These are phyloP conservation scores for Schizonepeta tenuifolia DNA, from an alignment of 257 asterid genomes.

Conservation along the genomic window DNA sequence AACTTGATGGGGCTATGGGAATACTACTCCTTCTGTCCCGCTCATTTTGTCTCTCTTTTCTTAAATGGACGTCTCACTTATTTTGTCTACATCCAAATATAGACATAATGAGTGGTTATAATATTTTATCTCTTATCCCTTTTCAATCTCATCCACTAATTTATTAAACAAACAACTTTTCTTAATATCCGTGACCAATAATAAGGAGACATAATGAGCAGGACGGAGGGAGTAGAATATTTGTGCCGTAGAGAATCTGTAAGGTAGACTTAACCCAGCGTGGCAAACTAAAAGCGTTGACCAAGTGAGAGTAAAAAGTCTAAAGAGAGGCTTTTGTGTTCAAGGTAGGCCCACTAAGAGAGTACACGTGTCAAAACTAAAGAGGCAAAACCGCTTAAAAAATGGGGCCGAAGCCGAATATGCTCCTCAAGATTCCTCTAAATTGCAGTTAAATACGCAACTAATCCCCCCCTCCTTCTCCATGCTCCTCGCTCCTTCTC, in stretches of 20 bases:
- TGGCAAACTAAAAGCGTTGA: background rate
- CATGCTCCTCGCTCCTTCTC: background rate
- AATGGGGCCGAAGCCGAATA: slow-evolving; percentile 26
- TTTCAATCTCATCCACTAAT: too few species aligned
- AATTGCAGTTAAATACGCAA: slow-evolving; percentile 26
- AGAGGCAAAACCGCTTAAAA: background rate
- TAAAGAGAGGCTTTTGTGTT: background rate
- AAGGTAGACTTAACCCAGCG: background rate
- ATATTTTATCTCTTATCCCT: too few species aligned
- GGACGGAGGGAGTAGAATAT: too few species aligned
- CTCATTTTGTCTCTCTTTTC: too few species aligned
- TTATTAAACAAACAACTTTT: too few species aligned
- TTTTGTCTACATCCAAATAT: too few species aligned
- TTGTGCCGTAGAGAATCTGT: background rate
- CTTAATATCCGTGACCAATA: too few species aligned
- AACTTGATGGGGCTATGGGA: too few species aligned
- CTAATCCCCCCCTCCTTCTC: background rate
- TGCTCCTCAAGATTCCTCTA: slow-evolving; percentile 6
- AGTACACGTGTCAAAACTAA: slow-evolving; percentile 27
- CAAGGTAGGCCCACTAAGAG: background rate
- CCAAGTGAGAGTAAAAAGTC: background rate
- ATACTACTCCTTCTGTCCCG: too few species aligned
- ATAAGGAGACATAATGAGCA: too few species aligned
- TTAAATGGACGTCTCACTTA: too few species aligned
- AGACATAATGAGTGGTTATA: too few species aligned